phyloP scores from a whole-genome alignment of 345 rosid genomes.

The Hypericum androsaemum region DNA sequence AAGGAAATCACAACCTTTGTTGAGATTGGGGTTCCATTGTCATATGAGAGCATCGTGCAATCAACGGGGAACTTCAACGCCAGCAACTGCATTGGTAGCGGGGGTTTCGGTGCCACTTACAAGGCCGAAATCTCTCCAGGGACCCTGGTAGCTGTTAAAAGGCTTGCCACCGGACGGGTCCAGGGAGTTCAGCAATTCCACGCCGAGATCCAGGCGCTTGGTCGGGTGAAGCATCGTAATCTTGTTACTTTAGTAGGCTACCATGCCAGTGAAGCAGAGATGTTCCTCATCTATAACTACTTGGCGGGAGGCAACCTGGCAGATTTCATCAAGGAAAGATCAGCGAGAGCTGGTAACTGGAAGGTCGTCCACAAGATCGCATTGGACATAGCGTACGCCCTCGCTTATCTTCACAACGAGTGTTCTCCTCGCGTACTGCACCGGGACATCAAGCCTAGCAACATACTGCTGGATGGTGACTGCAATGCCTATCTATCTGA shows the following conservation, averaged over 20 bases:
- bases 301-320: conserved; percentile 32
- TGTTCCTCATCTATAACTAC: conserved; percentile 31
- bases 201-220: conserved; percentile 28
- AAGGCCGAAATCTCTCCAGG: conserved; percentile 28
- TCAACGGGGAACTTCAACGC: conserved; percentile 29
- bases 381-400: conserved; percentile 24
- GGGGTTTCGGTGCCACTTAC: conserved; percentile 34
- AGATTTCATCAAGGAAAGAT: conserved; percentile 24
- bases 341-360: conserved; percentile 15
- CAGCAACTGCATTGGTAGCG: conserved; percentile 28
- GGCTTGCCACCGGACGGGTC: conserved; percentile 26
- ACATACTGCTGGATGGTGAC: conserved; percentile 26
- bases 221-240: conserved; percentile 25
- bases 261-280: conserved; percentile 27
- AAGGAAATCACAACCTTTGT: conserved; percentile 20
- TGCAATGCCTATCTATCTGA: conserved; percentile 30
- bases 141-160: conserved; percentile 21
- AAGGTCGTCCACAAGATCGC: conserved; percentile 33
- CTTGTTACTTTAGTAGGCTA: conserved; percentile 33
- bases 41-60: conserved; percentile 18
- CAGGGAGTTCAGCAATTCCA: conserved; percentile 28
- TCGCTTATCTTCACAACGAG: conserved; percentile 25
- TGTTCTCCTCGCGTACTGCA: conserved; percentile 27
- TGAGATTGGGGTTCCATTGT: conserved; percentile 27
- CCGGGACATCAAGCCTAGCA: conserved; percentile 33